Percentiles rank a stretch among this genome's conserved stretches.
phyloP scores from a whole-genome alignment of 2,329 filamentous ascomycete genomes.

The Hypoxylon sp. region DNA sequence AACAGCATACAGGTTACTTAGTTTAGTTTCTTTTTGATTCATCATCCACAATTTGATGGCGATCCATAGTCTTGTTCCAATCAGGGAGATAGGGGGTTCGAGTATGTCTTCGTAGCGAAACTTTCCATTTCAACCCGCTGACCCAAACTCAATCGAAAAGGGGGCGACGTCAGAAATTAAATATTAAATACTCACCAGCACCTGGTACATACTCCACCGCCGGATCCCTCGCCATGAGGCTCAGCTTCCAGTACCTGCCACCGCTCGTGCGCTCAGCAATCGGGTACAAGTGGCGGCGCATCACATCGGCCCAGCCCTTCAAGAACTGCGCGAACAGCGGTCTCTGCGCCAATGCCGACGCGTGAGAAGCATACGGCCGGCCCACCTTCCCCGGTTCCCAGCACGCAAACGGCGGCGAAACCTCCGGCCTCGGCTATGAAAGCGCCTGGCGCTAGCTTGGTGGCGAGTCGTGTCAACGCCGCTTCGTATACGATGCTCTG shows the following conservation, averaged over 20 bases:
- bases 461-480: constrained; percentile 9
- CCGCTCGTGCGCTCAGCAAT: constrained; percentile 32
- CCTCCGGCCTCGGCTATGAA: constrained; percentile 45
- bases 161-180: not conserved
- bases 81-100: not conserved
- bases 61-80: not conserved
- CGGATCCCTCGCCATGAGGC: constrained; percentile 45
- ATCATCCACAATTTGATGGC: not conserved
- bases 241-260: constrained; percentile 43
- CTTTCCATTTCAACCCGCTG: not conserved
- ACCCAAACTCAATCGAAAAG: not conserved
- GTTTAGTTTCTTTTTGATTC: not conserved
- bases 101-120: not conserved
- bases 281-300: constrained; percentile 25
- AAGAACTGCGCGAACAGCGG: constrained; percentile 20
- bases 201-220: constrained; percentile 37
- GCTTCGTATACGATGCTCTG: constrained; percentile 15
- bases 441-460: constrained; percentile 33
- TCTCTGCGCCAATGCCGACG: not conserved
- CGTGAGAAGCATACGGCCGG: constrained; percentile 6
- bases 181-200: constrained; percentile 34
- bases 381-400: constrained; percentile 33
- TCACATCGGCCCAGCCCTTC: not conserved
- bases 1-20: not conserved
- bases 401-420: constrained; percentile 41